Conservation (phyloP, 345 rosid genomes). For the Eucalyptus marginata region DNA sequence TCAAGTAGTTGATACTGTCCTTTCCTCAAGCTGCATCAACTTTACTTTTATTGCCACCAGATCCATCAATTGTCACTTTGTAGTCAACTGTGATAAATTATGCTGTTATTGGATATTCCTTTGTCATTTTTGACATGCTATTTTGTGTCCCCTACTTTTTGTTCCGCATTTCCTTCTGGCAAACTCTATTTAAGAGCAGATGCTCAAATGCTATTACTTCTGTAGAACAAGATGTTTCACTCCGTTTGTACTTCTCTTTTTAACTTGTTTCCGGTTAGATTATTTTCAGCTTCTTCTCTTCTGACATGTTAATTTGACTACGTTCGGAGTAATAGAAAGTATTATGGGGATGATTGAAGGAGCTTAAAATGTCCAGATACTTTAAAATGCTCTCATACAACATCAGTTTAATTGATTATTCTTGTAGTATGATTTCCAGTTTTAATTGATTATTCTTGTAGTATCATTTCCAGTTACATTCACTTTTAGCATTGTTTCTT, state of each 20-base stretch:
- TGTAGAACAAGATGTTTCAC: neutral
- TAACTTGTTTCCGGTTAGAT: neutral
- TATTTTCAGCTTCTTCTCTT: neutral
- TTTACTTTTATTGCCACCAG: neutral
- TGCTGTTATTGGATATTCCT: neutral
- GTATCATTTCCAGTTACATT: neutral
- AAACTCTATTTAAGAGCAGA: neutral
- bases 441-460: neutral
- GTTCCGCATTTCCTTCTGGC: neutral
- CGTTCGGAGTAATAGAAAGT: neutral
- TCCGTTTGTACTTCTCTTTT: neutral
- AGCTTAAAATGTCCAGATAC: neutral
- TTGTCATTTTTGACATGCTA: neutral
- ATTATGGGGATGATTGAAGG: neutral
- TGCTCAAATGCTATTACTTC: neutral
- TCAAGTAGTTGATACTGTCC: neutral
- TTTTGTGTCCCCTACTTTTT: neutral
- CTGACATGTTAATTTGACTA: neutral
- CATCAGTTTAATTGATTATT: neutral
- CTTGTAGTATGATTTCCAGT: neutral
- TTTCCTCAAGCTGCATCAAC: neutral
- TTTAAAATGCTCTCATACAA: neutral
- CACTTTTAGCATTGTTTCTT: neutral
- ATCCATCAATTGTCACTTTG: neutral
- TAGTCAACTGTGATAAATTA: neutral